Evolutionary conservation across 2,329 filamentous ascomycete species (phyloP).

Genomic region (Elsinoe ampelina): DNA sequence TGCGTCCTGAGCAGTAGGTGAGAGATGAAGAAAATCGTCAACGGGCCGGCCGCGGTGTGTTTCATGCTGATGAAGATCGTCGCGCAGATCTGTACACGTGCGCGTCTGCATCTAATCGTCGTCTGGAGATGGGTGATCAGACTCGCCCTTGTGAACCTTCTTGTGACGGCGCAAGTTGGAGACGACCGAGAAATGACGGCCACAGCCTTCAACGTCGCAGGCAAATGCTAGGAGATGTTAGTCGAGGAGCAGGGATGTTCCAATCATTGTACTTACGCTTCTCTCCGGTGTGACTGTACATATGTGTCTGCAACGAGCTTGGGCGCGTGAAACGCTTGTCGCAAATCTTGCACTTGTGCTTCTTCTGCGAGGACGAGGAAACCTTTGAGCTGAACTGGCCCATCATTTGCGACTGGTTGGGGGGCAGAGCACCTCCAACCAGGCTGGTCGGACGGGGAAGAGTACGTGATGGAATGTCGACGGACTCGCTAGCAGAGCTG

Average conservation of each 20-base stretch:
- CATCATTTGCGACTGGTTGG: constrained; percentile 96
- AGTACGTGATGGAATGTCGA: constrained; percentile 75
- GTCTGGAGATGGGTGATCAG: constrained; percentile 39
- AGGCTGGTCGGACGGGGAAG: constrained; percentile 67
- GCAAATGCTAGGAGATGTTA: constrained; percentile 60
- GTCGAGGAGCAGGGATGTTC: background rate
- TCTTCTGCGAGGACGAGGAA: constrained; percentile 92
- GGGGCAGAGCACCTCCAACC: constrained; percentile 55
- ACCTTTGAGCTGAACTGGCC: constrained; percentile 95
- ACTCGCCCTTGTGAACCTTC: constrained; percentile 84
- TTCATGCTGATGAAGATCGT: background rate
- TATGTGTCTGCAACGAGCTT: constrained; percentile 90
- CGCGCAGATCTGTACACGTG: constrained; percentile 3
- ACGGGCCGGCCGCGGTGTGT: constrained; percentile 11
- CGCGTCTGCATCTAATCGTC: constrained; percentile 28
- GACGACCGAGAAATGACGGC: constrained; percentile 92
- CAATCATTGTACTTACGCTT: constrained; percentile 63
- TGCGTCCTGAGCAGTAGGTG: constrained; percentile 8
- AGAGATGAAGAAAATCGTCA: constrained; percentile 4
- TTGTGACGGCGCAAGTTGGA: constrained; percentile 90
- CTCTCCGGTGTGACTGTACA: constrained; percentile 97
- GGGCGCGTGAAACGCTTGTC: constrained; percentile 95
- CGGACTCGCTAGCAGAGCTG: constrained; percentile 78
- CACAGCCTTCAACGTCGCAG: constrained; percentile 90
- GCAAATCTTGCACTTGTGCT: constrained; percentile 98